phyloP scores from a whole-genome alignment of 768 basidiomycete genomes.

The Phanerochaete carnosa region DNA sequence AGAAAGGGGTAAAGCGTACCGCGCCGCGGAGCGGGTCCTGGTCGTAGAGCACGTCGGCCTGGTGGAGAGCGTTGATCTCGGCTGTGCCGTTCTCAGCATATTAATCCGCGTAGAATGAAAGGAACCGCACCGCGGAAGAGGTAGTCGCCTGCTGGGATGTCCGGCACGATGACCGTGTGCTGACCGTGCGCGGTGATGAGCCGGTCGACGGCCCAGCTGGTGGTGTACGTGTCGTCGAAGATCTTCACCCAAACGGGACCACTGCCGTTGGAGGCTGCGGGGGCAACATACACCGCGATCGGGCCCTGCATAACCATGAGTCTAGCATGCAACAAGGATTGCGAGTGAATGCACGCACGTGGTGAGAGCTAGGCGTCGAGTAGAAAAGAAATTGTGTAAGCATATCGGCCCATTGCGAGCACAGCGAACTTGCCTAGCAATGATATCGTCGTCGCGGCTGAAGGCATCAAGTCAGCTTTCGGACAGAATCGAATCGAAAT shows the following conservation, averaged over 20 bases:
- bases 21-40: constrained; percentile 9
- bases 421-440: constrained; percentile 5
- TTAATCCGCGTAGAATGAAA: neutral
- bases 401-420: no score
- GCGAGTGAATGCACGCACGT: neutral
- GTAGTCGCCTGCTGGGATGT: constrained; percentile 8
- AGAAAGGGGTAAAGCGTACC: neutral
- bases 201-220: constrained; percentile 8
- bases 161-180: constrained; percentile 5
- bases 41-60: constrained; percentile 10
- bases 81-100: neutral
- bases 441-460: constrained; percentile 10
- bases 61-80: constrained; percentile 9
- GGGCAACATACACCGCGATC: constrained; percentile 7
- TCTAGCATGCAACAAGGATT: neutral
- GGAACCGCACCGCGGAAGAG: constrained; percentile 8
- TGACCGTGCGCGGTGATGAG: constrained; percentile 12
- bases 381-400: neutral
- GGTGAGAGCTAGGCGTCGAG: neutral
- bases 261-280: constrained; percentile 7
- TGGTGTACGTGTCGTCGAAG: constrained; percentile 7
- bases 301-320: neutral
- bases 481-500: neutral
- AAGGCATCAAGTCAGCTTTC: neutral
- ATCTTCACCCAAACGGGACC: constrained; percentile 10